A percentile compares a stretch with the other conserved stretches of the same genome.
phyloP scores from a whole-genome alignment of 768 basidiomycete species.

The Paxillus involutus region DNA sequence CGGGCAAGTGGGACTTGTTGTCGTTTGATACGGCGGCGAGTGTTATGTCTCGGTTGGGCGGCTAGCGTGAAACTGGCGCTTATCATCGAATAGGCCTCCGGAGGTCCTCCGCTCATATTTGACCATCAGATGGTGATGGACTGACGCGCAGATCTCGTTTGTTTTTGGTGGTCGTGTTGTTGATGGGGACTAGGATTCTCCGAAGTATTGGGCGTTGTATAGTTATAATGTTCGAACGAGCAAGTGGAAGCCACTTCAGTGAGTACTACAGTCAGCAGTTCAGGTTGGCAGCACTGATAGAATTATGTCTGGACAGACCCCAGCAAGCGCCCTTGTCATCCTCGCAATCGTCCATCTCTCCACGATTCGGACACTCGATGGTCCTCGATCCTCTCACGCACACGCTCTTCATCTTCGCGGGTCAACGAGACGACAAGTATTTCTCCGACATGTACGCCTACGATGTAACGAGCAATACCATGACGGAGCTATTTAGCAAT shows the following conservation, averaged over 20 bases:
- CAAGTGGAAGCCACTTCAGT: slow-evolving; percentile 73
- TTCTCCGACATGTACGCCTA: slow-evolving; percentile 78
- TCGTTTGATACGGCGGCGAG: slow-evolving; percentile 67
- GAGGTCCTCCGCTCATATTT: slow-evolving; percentile 71
- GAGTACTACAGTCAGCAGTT: slow-evolving; percentile 22
- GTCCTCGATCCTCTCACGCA: slow-evolving; percentile 61
- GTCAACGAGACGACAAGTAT: slow-evolving; percentile 65
- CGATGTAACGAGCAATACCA: slow-evolving; percentile 56
- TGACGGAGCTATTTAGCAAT: slow-evolving; percentile 62
- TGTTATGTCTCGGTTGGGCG: neutral
- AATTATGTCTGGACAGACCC: slow-evolving; percentile 12
- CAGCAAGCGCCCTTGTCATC: slow-evolving; percentile 11
- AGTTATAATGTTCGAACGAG: slow-evolving; percentile 65
- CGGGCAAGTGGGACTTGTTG: slow-evolving; percentile 72
- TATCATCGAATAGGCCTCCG: slow-evolving; percentile 43
- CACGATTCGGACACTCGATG: slow-evolving; percentile 82
- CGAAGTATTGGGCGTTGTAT: slow-evolving; percentile 71
- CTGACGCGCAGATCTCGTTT: slow-evolving; percentile 68
- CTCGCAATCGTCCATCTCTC: slow-evolving; percentile 46
- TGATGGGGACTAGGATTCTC: slow-evolving; percentile 58
- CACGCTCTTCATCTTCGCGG: slow-evolving; percentile 71
- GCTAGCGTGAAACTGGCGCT: neutral
- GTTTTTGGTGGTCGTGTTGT: slow-evolving; percentile 75
- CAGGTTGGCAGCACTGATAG: neutral
- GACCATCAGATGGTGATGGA: slow-evolving; percentile 86